Base-by-base conservation (phyloP, 31 red algal genomes). In the Porphyra umbilicalis region DNA sequence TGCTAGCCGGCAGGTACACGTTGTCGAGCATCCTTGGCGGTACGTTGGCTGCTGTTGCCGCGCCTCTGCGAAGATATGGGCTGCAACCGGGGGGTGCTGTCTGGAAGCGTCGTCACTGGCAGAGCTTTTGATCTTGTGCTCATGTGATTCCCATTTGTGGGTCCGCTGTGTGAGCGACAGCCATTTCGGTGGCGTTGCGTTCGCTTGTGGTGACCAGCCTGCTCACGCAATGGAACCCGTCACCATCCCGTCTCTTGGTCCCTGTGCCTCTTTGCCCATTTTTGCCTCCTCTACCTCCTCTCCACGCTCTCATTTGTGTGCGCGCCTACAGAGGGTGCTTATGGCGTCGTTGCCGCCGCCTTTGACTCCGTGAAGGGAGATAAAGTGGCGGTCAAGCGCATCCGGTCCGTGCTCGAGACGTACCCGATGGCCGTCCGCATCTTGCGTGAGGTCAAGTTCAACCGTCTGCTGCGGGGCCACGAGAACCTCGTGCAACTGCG, bases 361-460 rank as follows among this genome's bases (percentile, higher is more conserved):
- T 75, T 83, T 44, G 90, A 97, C 77, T 83, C 84, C 32, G 82
- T 88, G 35, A 93, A 88, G 33, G 91, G 91, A 0, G 81, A 91
- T 9, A 33, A 82, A 31, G 94, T 97, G 79, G 94, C 94, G 31
- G 91, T 97, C 36, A 98, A 98, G 90, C 88, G 93, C 75, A 91
- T 98, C 38, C 82, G 85, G 40, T 85, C 83, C 10, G 90, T 98
- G 8, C 79, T 98, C 38, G 93, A 98, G 29, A 81, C 86, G 16
- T 87, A 88, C 67, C 84, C 90, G 33, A 93, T 91, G 93, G 96
- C 96, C 31, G 89, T 89, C 57, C 84, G 96, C 75, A 95, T 98
- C 40, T 82, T 98, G 35, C 90, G 96, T 57, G 96, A 98, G 80
- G 81, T 98, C 76, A 98, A 98, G 84, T 95, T 98, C 67, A 81